These are phyloP conservation scores for Penicillium sp. DNA, from an alignment of 2,329 filamentous ascomycete species.

Conservation along the genomic window DNA sequence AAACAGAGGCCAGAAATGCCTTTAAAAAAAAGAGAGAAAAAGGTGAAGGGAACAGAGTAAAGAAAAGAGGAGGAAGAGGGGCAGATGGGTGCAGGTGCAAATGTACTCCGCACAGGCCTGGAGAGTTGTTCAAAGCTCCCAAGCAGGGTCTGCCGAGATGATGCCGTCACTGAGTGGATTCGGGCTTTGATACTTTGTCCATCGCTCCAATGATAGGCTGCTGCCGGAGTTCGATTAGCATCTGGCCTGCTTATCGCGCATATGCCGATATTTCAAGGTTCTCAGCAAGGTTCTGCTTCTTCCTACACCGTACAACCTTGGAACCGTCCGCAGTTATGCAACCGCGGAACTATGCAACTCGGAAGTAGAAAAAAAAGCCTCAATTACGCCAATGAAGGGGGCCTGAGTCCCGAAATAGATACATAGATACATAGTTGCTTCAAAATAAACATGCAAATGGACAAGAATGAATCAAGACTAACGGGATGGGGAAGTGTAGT, in stretches of 20 bases:
- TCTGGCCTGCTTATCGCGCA: not conserved
- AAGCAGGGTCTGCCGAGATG: not conserved
- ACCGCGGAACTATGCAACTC: not conserved
- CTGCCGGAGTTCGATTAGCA: not conserved
- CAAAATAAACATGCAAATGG: not conserved
- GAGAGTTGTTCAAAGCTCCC: not conserved
- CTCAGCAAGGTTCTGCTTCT: not conserved
- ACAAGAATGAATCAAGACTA: not conserved
- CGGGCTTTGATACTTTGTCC: not conserved
- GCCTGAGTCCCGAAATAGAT: not conserved
- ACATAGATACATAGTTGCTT: conserved; percentile 5
- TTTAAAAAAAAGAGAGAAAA: not conserved
- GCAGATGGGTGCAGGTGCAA: not conserved
- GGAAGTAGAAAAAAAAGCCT: not conserved
- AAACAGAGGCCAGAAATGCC: not conserved
- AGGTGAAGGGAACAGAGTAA: not conserved
- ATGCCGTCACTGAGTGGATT: conserved; percentile 7
- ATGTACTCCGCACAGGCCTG: not conserved
- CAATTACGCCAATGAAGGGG: conserved; percentile 12
- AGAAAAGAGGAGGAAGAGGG: conserved; percentile 4
- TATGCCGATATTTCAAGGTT: not conserved
- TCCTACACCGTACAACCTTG: no score
- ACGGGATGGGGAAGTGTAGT: not conserved
- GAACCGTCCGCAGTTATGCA: no score
- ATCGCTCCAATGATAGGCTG: not conserved